A percentile compares a stretch with the other conserved stretches of the same genome.
These are phyloP conservation scores for Tetramitus jugosus DNA, from an alignment of 208 protist species.

Conservation along the genomic window DNA sequence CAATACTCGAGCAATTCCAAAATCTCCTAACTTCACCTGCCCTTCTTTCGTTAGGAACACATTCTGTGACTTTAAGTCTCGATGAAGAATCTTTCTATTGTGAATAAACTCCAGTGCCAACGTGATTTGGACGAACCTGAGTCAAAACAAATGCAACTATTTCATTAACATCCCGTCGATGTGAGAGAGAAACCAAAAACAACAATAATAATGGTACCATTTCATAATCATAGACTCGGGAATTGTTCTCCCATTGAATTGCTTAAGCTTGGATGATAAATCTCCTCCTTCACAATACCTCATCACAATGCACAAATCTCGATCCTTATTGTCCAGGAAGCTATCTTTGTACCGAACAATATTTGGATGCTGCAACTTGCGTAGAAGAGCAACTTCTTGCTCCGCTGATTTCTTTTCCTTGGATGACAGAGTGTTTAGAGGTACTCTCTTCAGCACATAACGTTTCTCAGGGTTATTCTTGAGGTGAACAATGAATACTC, in stretches of 20 bases:
- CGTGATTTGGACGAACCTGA: conserved; percentile 59
- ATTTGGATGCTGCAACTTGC: conserved; percentile 9
- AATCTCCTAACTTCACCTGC: conserved; percentile 79
- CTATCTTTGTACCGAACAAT: conserved; percentile 25
- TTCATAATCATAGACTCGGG: background rate
- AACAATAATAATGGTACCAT: too few species aligned
- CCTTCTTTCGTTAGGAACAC: conserved; percentile 75
- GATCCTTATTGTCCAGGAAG: conserved; percentile 18
- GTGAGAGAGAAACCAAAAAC: too few species aligned
- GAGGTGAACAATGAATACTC: conserved; percentile 5
- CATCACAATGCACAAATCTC: conserved; percentile 20
- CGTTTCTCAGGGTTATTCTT: background rate
- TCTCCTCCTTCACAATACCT: conserved; percentile 23
- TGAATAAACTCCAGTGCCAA: conserved; percentile 77
- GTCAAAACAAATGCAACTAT: too few species aligned
- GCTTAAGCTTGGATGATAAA: background rate
- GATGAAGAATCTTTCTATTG: conserved; percentile 74
- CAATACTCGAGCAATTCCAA: conserved; percentile 77
- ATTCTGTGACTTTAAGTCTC: conserved; percentile 84
- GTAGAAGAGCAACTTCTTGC: conserved; percentile 16
- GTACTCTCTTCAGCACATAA: conserved; percentile 28
- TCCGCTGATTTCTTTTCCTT: conserved; percentile 21
- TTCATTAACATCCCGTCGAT: too few species aligned
- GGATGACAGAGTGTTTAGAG: background rate
- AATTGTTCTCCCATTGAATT: background rate